A percentile compares a stretch with the other conserved stretches of the same genome.
Evolutionary conservation across 495 filamentous ascomycete species (phyloP).

Genomic region (Neohortaea acidophila): DNA sequence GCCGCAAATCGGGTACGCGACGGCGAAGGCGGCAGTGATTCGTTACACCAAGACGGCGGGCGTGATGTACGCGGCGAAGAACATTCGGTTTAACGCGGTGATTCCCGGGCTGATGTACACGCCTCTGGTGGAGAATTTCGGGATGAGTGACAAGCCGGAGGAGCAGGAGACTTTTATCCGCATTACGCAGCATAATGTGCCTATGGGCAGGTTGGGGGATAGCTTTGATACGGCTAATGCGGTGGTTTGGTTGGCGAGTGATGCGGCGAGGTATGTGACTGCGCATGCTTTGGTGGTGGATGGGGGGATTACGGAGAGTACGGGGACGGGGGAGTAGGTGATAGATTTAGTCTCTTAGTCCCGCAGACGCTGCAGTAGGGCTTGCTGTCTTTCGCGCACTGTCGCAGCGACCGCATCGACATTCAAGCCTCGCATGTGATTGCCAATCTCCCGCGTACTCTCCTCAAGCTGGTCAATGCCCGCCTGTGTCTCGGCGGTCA

Average conservation of each 20-base stretch:
- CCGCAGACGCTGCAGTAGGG: too few relatives aligned
- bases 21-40: conserved; percentile 5
- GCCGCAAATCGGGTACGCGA: conserved; percentile 9
- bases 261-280: conserved; percentile 38
- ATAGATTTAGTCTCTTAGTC: too few relatives aligned
- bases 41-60: conserved; percentile 13
- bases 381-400: too few relatives aligned
- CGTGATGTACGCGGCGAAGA: conserved; percentile 4
- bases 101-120: conserved; percentile 39
- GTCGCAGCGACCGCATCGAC: conserved; percentile 3
- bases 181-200: conserved; percentile 23
- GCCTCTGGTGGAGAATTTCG: conserved; percentile 30
- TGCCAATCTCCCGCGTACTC: conserved; percentile 5
- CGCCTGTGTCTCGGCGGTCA: not conserved
- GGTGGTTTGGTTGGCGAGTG: conserved; percentile 35
- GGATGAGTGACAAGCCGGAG: conserved; percentile 26
- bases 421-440: conserved; percentile 11
- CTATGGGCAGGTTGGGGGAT: conserved; percentile 30
- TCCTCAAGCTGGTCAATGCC: conserved; percentile 7
- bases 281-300: conserved; percentile 40
- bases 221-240: conserved; percentile 40
- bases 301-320: conserved; percentile 27
- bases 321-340: conserved; percentile 1
- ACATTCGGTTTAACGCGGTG: conserved; percentile 37
- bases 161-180: conserved; percentile 12